phyloP scores from a whole-genome alignment of 345 rosid species.

The Pistacia integerrima region DNA sequence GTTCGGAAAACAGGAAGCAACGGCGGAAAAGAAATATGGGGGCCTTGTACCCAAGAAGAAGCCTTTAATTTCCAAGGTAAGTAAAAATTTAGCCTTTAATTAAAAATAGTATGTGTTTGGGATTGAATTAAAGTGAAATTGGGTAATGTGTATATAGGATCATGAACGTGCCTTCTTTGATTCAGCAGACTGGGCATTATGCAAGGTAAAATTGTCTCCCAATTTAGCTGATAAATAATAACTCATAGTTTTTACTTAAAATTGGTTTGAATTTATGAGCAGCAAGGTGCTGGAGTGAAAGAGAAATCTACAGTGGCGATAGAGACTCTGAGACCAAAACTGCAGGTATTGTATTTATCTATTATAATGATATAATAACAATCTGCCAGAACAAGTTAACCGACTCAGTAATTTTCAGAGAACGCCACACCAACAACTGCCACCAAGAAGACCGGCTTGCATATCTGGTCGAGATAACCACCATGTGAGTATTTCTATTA shows the following conservation, averaged over 20 bases:
- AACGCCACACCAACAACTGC: constrained; percentile 72
- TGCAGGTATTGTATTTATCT: constrained; percentile 42
- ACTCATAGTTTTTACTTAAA: background rate
- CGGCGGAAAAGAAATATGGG: constrained; percentile 57
- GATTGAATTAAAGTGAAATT: background rate
- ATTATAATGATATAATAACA: too few relatives aligned
- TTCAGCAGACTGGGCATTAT: constrained; percentile 91
- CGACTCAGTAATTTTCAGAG: constrained; percentile 40
- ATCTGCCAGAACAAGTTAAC: background rate
- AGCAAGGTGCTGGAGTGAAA: constrained; percentile 70
- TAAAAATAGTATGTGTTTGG: background rate
- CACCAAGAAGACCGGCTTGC: constrained; percentile 71
- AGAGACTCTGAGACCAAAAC: constrained; percentile 70
- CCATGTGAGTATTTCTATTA: constrained; percentile 30
- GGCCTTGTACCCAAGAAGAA: constrained; percentile 84
- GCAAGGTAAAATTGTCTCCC: constrained; percentile 46
- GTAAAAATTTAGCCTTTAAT: background rate
- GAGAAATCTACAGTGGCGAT: constrained; percentile 50
- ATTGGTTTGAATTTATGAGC: constrained; percentile 18
- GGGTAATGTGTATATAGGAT: constrained; percentile 40
- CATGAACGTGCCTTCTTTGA: constrained; percentile 85
- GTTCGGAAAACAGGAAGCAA: constrained; percentile 25
- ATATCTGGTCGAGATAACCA: constrained; percentile 49
- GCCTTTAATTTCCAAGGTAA: constrained; percentile 73
- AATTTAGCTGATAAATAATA: too few relatives aligned